Evolutionary conservation across 164 flowering plant genomes (phyloP).

Genomic region (Brasenia schreberi): DNA sequence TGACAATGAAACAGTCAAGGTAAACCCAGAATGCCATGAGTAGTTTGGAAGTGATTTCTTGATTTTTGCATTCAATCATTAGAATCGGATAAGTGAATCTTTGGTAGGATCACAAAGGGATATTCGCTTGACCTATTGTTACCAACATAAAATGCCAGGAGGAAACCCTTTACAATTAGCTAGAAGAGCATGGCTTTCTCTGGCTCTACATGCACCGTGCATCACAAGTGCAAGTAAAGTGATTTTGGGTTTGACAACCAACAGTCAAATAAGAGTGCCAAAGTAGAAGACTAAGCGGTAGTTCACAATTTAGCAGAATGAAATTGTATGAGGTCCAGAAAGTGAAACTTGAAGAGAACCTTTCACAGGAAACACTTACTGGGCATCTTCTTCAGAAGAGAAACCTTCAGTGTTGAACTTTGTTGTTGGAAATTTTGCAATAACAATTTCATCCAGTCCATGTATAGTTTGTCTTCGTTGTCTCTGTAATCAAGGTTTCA

Average conservation of each 20-base stretch:
- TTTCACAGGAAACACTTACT: conserved; percentile 29
- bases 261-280: no score
- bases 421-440: conserved; percentile 64
- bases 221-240: no score
- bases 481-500: conserved; percentile 6
- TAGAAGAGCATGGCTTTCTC: no score
- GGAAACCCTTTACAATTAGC: not conserved
- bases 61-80: no score
- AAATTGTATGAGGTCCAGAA: not conserved
- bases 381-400: conserved; percentile 53
- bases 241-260: no score
- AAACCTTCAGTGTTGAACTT: conserved; percentile 48
- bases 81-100: no score
- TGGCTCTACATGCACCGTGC: no score
- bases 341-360: not conserved
- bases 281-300: no score
- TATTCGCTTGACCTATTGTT: not conserved
- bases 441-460: conserved; percentile 52
- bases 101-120: not conserved
- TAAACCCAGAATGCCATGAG: no score
- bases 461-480: conserved; percentile 20
- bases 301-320: no score
- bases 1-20: no score
- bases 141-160: not conserved
- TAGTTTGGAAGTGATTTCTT: no score